Percentiles rank a stretch among this genome's conserved stretches.
Conservation (phyloP, 2,329 filamentous ascomycete species). For the Rugonectria rugulosa region DNA sequence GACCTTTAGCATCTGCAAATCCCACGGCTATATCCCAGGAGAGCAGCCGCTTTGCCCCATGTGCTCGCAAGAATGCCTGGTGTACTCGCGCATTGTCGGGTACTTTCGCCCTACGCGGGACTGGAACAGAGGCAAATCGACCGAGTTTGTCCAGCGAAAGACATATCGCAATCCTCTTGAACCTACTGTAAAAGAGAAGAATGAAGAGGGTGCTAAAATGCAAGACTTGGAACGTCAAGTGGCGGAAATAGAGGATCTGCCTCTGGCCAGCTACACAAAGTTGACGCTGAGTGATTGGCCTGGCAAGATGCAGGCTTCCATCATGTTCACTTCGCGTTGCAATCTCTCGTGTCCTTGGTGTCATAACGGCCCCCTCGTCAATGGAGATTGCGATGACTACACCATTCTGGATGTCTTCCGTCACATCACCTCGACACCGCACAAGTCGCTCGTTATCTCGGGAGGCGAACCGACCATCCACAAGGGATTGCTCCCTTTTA, state of each 20-base stretch:
- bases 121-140: conserved; percentile 35
- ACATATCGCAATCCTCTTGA: conserved; percentile 24
- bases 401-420: conserved; percentile 25
- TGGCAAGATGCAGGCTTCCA: conserved; percentile 32
- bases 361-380: conserved; percentile 32
- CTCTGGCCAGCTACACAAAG: conserved; percentile 32
- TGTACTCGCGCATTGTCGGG: conserved; percentile 34
- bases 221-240: conserved; percentile 20
- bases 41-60: conserved; percentile 26
- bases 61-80: conserved; percentile 21
- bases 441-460: conserved; percentile 33
- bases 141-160: conserved; percentile 29
- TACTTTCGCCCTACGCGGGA: conserved; percentile 34
- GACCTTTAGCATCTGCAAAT: conserved; percentile 34
- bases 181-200: fast-evolving
- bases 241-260: conserved; percentile 19
- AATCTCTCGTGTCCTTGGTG: conserved; percentile 36
- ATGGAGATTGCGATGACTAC: conserved; percentile 26
- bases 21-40: conserved; percentile 26
- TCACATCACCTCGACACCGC: conserved; percentile 24
- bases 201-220: neutral
- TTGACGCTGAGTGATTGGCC: conserved; percentile 34
- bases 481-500: conserved; percentile 29
- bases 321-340: conserved; percentile 36
- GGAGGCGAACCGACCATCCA: conserved; percentile 36